Evolutionary conservation across 225 moss, liverwort and hornwort genomes (phyloP), one percentile per base, ranked within the genome.

Genomic region (Pleurozium schreberi): DNA sequence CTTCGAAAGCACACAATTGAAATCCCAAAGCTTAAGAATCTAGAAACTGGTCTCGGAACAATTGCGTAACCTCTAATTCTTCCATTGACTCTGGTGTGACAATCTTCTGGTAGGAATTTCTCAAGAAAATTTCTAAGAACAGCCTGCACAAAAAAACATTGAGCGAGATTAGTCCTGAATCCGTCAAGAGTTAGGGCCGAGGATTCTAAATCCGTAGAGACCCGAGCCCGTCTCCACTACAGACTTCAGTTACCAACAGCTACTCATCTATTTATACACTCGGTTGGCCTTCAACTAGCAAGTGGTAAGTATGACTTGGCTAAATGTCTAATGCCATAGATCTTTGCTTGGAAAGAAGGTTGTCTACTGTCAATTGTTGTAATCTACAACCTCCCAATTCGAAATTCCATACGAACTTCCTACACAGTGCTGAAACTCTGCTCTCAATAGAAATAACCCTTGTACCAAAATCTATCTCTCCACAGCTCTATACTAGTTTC

Each of bases 81-180:
- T 80, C 97, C 98, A 82, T 94, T 98, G 61, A 93, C 94, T 90
- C 84, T 97, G 81, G 88, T 88, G 87, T 98, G 98, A 61, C 92
- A 89, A 90, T 96, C 96, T 83, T 95, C 96, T 30, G 98, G 98
- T 70, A 98, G 88, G 81, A 93, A 96, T 71, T 93, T 96, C 93
- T 98, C 96, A 71, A 98, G 94, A 87, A 95, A 88, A 50, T 87
- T 90, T 89, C 95, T 94, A n/a, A 98, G 91, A 60, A 98, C 97
- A 83, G 94, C 93, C 97, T 97, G 95, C 90, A 93, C 58, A 81
- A 49, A 80, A 71, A 33, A 89, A 58, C 36, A 88, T 69, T 33
- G 20, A 59, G 26, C 30, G 34, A 83, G 80, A 66, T 91, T 74
- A 93, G 66, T 53, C 55, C 42, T 55, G 57, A 80, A 80, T 28